Base-by-base conservation (phyloP, 148 eudicot species). In the Rhododendron mucronatum region DNA sequence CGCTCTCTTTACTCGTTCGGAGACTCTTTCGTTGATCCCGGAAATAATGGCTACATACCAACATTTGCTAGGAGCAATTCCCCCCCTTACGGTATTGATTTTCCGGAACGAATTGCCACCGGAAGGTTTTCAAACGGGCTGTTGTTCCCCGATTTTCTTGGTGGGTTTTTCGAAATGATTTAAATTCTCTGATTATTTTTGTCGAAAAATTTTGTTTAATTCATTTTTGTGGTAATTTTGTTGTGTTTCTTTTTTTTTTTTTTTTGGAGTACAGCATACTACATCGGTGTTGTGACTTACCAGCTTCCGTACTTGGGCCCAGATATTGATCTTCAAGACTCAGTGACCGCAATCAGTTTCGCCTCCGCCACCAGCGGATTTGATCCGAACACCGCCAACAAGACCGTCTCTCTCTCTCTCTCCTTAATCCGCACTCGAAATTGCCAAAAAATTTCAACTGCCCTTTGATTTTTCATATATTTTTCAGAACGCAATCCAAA, bases 11-110 rank as follows among this genome's bases (percentile, higher is more conserved):
- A 83, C 57, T n/a, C 85, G 12, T 83, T 83, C 9, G 85, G 85
- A 16, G 85, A 83, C 77, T 83, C 85, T 2, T 83, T 83, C 18
- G 85, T 83, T 12, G 85, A 83, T 45, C 85, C 85, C 1, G 85
- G 85, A 45, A 83, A 83, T 51, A 83, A 83, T 15, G 28, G 26
- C 14, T 65, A 39, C 77, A 41, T 83, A 35, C 0, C 1, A 0
- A 83, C 51, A 3, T 5, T 1, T 11, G 51, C 77, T 26, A 83
- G 7, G 85, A 83, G 85, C 77, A 45, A 83, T 30, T 83, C 69
- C 6, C 57, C 85, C 0, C 85, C 85, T 16, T 83, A 83, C 41
- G 85, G 85, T 6, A 44, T 10, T 0, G 77, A 65, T 65, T 83
- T 83, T 45, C 37, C 48, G 0, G 16, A n/a, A n/a, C 4, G 15